These are phyloP conservation scores for Actinomortierella wolfii DNA, from an alignment of 371 early-diverging fungal genomes.

Conservation along the genomic window DNA sequence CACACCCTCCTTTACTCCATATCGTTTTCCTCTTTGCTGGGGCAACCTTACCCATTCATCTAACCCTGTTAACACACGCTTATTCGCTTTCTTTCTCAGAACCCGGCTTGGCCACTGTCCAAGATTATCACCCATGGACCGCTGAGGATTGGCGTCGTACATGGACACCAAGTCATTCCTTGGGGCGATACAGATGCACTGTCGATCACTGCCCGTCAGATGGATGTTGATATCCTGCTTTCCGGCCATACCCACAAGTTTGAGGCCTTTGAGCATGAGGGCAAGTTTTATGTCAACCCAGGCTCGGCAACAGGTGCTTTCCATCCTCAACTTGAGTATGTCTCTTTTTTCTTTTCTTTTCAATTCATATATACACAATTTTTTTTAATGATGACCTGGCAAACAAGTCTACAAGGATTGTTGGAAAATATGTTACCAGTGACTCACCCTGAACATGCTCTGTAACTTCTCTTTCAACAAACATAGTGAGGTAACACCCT, in stretches of 20 bases:
- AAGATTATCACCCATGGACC: constrained; percentile 78
- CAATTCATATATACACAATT: neutral
- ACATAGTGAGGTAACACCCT: constrained; percentile 71
- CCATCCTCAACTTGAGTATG: constrained; percentile 54
- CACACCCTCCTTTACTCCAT: neutral
- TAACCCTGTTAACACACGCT: neutral
- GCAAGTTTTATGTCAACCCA: constrained; percentile 91
- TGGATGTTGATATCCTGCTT: constrained; percentile 91
- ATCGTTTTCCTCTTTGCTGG: constrained; percentile 1
- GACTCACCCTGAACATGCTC: neutral
- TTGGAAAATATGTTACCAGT: constrained; percentile 11
- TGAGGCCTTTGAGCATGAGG: constrained; percentile 89
- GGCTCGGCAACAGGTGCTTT: constrained; percentile 94
- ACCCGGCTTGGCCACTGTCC: constrained; percentile 62
- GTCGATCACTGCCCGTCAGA: constrained; percentile 78
- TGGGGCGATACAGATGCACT: constrained; percentile 86
- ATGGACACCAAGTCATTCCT: constrained; percentile 91
- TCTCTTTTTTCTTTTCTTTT: neutral
- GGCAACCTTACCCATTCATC: neutral
- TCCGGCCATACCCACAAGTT: constrained; percentile 89
- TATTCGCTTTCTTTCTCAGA: constrained; percentile 37
- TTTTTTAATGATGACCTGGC: neutral
- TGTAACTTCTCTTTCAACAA: neutral
- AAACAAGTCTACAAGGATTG: constrained; percentile 7
- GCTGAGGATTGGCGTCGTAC: constrained; percentile 82